A percentile compares a stretch with the other conserved stretches of the same genome.
Conservation (phyloP, 177 flowering plant species). For the Tripterygium wilfordii region DNA sequence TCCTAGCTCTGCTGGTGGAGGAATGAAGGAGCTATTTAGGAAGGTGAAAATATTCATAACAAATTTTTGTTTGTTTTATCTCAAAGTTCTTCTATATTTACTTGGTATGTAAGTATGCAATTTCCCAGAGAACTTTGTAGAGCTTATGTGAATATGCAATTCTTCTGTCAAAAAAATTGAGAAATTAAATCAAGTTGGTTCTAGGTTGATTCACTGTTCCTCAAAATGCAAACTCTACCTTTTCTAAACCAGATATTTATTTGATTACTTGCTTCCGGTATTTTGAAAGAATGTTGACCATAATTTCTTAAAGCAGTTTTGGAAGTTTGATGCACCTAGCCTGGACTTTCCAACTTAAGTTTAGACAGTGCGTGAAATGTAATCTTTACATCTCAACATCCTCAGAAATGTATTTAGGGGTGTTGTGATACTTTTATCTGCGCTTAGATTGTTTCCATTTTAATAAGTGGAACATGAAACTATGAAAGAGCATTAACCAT, state of each 20-base stretch:
- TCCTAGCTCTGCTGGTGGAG: slow-evolving; percentile 98
- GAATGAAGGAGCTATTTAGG: slow-evolving; percentile 95
- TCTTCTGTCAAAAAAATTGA: not conserved
- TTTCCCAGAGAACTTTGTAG: not conserved
- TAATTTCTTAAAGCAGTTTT: no score
- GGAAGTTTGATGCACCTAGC: no score
- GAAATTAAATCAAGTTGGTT: not conserved
- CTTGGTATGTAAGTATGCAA: not conserved
- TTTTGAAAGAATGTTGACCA: no score
- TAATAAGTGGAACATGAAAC: no score
- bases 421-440: no score
- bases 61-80: no score
- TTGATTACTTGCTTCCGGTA: not conserved
- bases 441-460: no score
- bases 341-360: no score
- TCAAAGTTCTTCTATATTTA: not conserved
- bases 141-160: not conserved
- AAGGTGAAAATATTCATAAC: slow-evolving; percentile 58
- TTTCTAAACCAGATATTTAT: not conserved
- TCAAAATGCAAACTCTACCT: not conserved
- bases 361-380: no score
- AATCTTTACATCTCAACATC: no score
- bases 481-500: no score
- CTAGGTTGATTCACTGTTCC: not conserved
- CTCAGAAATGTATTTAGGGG: no score